phyloP scores from a whole-genome alignment of 2,329 filamentous ascomycete species.

The Elsinoe necatrix region DNA sequence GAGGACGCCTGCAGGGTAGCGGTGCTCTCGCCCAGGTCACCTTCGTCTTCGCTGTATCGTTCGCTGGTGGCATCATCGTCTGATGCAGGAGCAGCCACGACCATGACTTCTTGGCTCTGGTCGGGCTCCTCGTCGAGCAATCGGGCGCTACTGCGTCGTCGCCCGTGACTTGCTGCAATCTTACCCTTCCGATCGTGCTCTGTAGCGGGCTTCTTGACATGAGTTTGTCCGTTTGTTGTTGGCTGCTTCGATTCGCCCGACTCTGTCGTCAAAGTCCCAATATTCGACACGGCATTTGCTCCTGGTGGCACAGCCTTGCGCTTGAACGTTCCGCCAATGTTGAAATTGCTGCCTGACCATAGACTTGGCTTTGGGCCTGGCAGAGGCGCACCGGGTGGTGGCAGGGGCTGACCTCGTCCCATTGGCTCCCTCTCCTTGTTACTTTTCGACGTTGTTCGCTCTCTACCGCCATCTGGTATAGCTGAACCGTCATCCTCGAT shows the following conservation, averaged over 20 bases:
- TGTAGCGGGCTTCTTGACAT: background rate
- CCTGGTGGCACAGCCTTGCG: conserved; percentile 23
- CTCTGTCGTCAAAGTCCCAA: background rate
- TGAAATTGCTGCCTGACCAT: conserved; percentile 18
- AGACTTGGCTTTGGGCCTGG: conserved; percentile 39
- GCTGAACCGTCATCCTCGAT: conserved; percentile 17
- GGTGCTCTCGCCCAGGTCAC: background rate
- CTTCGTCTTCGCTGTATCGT: conserved; percentile 21
- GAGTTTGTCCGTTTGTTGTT: background rate
- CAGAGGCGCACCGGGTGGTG: conserved; percentile 70
- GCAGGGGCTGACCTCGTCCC: conserved; percentile 72
- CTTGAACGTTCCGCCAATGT: conserved; percentile 18
- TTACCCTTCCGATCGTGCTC: background rate
- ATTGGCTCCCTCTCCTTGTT: conserved; percentile 50
- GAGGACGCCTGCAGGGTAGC: conserved; percentile 14
- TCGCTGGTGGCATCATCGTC: conserved; percentile 22
- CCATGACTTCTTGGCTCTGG: conserved; percentile 1
- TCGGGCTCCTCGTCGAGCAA: background rate
- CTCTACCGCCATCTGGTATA: background rate
- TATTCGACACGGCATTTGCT: background rate
- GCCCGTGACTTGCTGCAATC: background rate
- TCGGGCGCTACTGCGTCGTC: background rate
- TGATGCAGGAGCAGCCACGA: conserved; percentile 17
- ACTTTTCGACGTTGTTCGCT: background rate
- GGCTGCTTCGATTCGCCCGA: background rate